Conservation (phyloP, 2,329 filamentous ascomycete species). For the Lecanicillium sp. region DNA sequence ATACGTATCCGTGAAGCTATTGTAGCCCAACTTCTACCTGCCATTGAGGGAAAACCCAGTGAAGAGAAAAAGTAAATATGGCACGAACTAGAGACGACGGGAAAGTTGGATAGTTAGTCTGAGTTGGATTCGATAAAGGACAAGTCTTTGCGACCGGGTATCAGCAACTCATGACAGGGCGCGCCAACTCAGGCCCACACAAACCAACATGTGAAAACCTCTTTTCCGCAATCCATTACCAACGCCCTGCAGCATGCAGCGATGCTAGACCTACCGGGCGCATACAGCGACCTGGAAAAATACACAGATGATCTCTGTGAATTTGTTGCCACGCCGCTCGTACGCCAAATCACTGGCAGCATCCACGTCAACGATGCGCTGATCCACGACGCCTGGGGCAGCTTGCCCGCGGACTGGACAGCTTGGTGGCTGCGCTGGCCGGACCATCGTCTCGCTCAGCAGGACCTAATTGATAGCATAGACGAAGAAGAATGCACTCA, state of each 20-base stretch:
- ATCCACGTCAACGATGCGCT: slow-evolving; percentile 30
- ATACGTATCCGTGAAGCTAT: no score
- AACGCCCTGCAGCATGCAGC: background rate
- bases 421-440: slow-evolving; percentile 23
- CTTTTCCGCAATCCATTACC: background rate
- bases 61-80: no score
- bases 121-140: no score
- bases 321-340: slow-evolving; percentile 23
- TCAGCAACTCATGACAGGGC: no score
- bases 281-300: slow-evolving; percentile 15
- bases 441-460: slow-evolving; percentile 25
- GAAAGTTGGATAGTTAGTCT: no score
- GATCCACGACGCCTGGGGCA: slow-evolving; percentile 25
- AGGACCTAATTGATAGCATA: slow-evolving; percentile 25
- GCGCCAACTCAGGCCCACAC: no score
- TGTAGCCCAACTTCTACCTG: no score
- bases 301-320: slow-evolving; percentile 21
- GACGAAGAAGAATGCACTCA: slow-evolving; percentile 14
- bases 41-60: no score
- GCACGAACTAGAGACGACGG: no score
- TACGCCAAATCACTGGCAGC: slow-evolving; percentile 28
- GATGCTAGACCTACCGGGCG: slow-evolving; percentile 17
- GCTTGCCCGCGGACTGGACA: slow-evolving; percentile 26
- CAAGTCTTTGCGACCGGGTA: no score
- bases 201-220: background rate